phyloP scores from a whole-genome alignment of 2,329 filamentous ascomycete genomes.

The Huntiella savannae region DNA sequence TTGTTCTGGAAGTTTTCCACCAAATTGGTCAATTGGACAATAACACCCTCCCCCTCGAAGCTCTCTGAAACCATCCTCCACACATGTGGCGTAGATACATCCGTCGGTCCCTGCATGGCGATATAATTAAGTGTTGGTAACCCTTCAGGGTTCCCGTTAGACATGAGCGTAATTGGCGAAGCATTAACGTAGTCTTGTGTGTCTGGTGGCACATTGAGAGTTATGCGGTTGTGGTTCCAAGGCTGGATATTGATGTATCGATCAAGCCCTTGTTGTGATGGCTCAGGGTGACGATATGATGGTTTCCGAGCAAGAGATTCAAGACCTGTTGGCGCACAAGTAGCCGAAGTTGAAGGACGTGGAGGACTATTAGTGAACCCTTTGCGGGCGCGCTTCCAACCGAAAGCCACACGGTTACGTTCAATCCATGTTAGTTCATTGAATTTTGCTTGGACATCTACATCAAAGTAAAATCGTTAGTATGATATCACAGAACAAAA shows the following conservation, averaged over 20 bases:
- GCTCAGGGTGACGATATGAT: conserved; percentile 9
- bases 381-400: conserved; percentile 8
- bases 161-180: conserved; percentile 44
- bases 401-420: conserved; percentile 24
- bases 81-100: conserved; percentile 56
- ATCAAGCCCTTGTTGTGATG: conserved; percentile 33
- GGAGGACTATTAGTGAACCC: not conserved
- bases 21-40: conserved; percentile 89
- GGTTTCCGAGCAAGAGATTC: conserved; percentile 2
- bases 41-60: conserved; percentile 49
- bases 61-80: conserved; percentile 95
- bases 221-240: conserved; percentile 71
- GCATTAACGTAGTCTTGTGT: conserved; percentile 68
- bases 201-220: conserved; percentile 55
- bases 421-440: conserved; percentile 35
- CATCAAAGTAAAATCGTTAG: not conserved
- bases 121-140: conserved; percentile 47
- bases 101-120: conserved; percentile 81
- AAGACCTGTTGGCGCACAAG: not conserved
- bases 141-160: conserved; percentile 20
- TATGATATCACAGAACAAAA: not conserved
- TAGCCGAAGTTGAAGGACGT: conserved; percentile 4
- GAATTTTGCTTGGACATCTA: conserved; percentile 32
- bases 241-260: conserved; percentile 81
- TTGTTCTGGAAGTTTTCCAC: conserved; percentile 62